These are phyloP conservation scores for Castanopsis chinensis DNA, from an alignment of 306 rosid genomes.

Conservation along the genomic window DNA sequence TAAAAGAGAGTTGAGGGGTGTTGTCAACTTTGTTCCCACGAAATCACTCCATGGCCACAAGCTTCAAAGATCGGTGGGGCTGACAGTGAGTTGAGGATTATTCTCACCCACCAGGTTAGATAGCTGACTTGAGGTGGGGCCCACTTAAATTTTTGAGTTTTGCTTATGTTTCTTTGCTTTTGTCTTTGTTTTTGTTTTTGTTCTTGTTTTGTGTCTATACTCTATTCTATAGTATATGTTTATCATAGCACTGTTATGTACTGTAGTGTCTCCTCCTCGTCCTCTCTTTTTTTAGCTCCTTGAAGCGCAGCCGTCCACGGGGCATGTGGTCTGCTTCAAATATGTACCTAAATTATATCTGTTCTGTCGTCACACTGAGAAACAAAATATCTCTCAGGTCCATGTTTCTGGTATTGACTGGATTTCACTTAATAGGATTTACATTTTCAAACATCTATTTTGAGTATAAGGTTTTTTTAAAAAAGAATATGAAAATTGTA, in stretches of 20 bases:
- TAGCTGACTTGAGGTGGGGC: slow-evolving; percentile 54
- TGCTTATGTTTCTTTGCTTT: background rate
- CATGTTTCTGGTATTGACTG: no score
- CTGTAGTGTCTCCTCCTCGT: no score
- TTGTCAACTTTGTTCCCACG: slow-evolving; percentile 38
- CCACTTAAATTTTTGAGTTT: slow-evolving; percentile 9
- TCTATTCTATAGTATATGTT: no score
- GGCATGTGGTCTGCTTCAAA: background rate
- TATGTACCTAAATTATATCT: background rate
- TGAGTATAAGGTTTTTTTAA: background rate
- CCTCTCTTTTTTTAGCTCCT: background rate
- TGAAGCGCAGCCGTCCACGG: background rate
- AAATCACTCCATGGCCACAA: slow-evolving; percentile 58
- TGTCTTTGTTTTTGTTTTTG: background rate
- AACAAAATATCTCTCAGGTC: background rate
- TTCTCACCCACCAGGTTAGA: slow-evolving; percentile 57
- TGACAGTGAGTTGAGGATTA: slow-evolving; percentile 32
- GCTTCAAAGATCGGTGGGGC: slow-evolving; percentile 43
- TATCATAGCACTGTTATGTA: no score
- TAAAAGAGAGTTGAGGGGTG: slow-evolving; percentile 18
- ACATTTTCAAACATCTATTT: no score
- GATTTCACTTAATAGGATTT: no score
- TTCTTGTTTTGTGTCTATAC: background rate
- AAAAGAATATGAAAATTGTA: no score
- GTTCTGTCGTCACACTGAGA: background rate